Conservation (phyloP, 2,329 filamentous ascomycete species). For the Pseudopithomyces chartarum region DNA sequence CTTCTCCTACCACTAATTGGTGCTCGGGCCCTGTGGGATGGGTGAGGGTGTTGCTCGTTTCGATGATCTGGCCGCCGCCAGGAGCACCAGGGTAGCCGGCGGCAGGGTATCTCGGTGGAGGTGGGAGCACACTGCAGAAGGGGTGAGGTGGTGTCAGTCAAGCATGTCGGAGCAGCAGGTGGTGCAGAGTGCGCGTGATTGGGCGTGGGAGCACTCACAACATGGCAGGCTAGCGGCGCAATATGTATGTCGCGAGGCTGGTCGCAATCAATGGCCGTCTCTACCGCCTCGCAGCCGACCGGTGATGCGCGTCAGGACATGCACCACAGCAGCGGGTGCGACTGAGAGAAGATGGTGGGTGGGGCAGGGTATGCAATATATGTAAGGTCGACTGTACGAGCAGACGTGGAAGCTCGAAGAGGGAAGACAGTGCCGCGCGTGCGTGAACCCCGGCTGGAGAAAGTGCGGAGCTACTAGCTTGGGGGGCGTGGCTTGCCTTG, state of each 20-base stretch:
- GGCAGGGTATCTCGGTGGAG: slow-evolving; percentile 83
- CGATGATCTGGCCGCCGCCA: slow-evolving; percentile 76
- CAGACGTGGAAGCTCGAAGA: background rate
- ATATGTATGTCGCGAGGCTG: slow-evolving; percentile 23
- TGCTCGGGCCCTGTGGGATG: slow-evolving; percentile 82
- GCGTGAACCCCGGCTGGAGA: slow-evolving; percentile 5
- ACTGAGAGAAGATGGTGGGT: slow-evolving; percentile 3
- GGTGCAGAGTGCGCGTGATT: slow-evolving; percentile 25
- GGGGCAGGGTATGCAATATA: slow-evolving; percentile 1
- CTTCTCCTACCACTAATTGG: slow-evolving; percentile 92
- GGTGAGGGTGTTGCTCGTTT: slow-evolving; percentile 89
- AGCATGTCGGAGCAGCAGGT: slow-evolving; percentile 19
- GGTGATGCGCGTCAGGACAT: slow-evolving; percentile 9
- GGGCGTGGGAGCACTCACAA: slow-evolving; percentile 40
- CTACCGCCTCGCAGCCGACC: slow-evolving; percentile 15
- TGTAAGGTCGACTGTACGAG: background rate
- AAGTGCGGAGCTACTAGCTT: slow-evolving; percentile 6
- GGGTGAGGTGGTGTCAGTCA: slow-evolving; percentile 26
- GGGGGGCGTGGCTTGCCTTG: slow-evolving; percentile 6
- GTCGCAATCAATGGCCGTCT: slow-evolving; percentile 21
- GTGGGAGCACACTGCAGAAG: slow-evolving; percentile 67
- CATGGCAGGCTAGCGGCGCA: slow-evolving; percentile 36
- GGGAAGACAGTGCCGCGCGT: background rate
- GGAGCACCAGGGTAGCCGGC: slow-evolving; percentile 74
- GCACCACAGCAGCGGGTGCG: slow-evolving; percentile 12